Conservation (phyloP, 768 basidiomycete species). For the Tulasnella sp. region DNA sequence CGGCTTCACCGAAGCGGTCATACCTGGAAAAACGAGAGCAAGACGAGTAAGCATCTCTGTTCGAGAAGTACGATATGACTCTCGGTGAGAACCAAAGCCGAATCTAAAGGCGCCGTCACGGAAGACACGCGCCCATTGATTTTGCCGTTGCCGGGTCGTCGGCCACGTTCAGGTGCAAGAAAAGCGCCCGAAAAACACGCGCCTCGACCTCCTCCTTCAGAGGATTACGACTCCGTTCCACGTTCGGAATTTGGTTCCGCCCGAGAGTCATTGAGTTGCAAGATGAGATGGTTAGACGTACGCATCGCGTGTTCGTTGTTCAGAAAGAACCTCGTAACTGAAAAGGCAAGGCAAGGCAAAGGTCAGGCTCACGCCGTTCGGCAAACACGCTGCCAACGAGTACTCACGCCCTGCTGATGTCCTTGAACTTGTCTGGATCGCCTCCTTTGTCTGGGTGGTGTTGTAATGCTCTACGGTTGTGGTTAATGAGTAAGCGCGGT, state of each 20-base stretch:
- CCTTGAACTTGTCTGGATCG: constrained; percentile 95
- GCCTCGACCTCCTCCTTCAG: background rate
- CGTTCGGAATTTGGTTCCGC: background rate
- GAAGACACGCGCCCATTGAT: background rate
- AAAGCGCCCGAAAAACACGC: background rate
- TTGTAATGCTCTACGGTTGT: constrained; percentile 62
- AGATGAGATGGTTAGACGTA: constrained; percentile 28
- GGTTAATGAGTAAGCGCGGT: background rate
- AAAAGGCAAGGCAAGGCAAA: background rate
- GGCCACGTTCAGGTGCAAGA: constrained; percentile 1
- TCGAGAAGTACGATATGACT: background rate
- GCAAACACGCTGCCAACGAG: constrained; percentile 12
- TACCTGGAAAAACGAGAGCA: constrained; percentile 44
- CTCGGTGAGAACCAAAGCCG: background rate
- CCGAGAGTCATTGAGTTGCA: background rate
- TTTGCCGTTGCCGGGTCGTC: background rate
- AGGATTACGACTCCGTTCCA: background rate
- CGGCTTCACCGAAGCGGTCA: constrained; percentile 90
- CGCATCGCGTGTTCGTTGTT: constrained; percentile 70
- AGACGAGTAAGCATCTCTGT: background rate
- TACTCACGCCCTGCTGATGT: constrained; percentile 92
- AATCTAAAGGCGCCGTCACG: background rate
- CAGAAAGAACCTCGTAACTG: constrained; percentile 92
- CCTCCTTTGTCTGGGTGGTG: constrained; percentile 93
- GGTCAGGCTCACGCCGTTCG: background rate